Conservation (phyloP, 2,329 filamentous ascomycete genomes). For the Paecilomyces fulvus region DNA sequence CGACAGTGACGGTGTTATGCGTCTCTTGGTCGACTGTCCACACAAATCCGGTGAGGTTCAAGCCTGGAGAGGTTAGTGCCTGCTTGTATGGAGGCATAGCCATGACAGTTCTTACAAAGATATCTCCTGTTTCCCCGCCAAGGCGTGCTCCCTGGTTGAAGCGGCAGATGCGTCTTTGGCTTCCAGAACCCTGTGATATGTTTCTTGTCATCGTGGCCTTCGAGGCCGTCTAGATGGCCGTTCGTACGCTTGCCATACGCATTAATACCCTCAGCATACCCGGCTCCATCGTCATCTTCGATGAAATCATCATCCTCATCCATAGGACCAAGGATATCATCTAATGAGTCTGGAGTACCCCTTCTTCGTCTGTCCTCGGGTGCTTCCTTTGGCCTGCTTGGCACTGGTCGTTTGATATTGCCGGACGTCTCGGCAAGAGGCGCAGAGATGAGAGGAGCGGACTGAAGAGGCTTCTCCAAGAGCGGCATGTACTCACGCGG, state of each 20-base stretch:
- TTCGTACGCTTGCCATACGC: conserved; percentile 55
- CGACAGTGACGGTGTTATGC: conserved; percentile 87
- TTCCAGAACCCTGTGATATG: conserved; percentile 40
- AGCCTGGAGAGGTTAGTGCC: conserved; percentile 32
- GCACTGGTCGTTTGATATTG: conserved; percentile 50
- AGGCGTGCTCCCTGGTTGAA: conserved; percentile 90
- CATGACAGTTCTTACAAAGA: conserved; percentile 49
- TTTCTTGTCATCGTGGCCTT: conserved; percentile 44
- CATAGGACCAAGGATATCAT: conserved; percentile 65
- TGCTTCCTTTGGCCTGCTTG: conserved; percentile 49
- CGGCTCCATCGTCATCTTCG: conserved; percentile 88
- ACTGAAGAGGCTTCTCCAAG: conserved; percentile 52
- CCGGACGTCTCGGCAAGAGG: conserved; percentile 61
- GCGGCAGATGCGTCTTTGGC: conserved; percentile 69
- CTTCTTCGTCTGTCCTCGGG: conserved; percentile 46
- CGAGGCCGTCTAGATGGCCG: conserved; percentile 38
- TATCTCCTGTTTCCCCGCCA: conserved; percentile 95
- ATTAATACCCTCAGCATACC: conserved; percentile 64
- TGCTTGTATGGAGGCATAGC: not conserved
- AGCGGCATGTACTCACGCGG: conserved; percentile 41
- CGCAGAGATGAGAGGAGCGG: conserved; percentile 79
- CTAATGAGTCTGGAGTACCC: conserved; percentile 66
- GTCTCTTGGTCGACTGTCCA: conserved; percentile 97
- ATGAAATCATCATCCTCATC: conserved; percentile 73
- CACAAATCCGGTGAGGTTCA: conserved; percentile 88